Conservation (phyloP, 257 asterid genomes). For the Jaltomata sinuosa region DNA sequence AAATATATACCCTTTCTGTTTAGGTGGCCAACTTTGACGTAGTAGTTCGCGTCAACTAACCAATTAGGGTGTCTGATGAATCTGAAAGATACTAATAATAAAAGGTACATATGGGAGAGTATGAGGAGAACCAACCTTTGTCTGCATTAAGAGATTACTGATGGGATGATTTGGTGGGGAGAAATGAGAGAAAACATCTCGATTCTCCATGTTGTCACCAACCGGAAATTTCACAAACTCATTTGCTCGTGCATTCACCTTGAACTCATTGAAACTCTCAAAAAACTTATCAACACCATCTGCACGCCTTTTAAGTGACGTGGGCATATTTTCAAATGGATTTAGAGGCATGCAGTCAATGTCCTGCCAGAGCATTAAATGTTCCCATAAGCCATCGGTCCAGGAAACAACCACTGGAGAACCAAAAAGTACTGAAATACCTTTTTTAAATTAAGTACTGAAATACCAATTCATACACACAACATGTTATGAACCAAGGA, state of each 20-base stretch:
- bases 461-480: not conserved
- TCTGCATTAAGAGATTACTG: slow-evolving; percentile 32
- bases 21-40: not conserved
- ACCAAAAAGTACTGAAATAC: not conserved
- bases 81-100: not conserved
- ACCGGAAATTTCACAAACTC: slow-evolving; percentile 32
- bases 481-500: not conserved
- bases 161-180: slow-evolving; percentile 41
- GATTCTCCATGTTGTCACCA: slow-evolving; percentile 37
- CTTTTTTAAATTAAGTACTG: not conserved
- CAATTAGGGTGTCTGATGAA: not conserved
- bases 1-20: not conserved
- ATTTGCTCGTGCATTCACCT: slow-evolving; percentile 36
- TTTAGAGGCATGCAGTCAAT: slow-evolving; percentile 85
- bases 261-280: slow-evolving; percentile 46
- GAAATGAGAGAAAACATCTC: slow-evolving; percentile 32
- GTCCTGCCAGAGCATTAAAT: slow-evolving; percentile 44
- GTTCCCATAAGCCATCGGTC: not conserved
- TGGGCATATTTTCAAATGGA: slow-evolving; percentile 63
- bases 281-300: slow-evolving; percentile 38
- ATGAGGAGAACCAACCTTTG: slow-evolving; percentile 34
- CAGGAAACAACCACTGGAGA: not conserved
- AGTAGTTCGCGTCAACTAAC: not conserved
- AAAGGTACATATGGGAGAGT: not conserved
- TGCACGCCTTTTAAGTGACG: slow-evolving; percentile 37